Conservation (phyloP, 495 filamentous ascomycete species). For the Tuber aestivum region DNA sequence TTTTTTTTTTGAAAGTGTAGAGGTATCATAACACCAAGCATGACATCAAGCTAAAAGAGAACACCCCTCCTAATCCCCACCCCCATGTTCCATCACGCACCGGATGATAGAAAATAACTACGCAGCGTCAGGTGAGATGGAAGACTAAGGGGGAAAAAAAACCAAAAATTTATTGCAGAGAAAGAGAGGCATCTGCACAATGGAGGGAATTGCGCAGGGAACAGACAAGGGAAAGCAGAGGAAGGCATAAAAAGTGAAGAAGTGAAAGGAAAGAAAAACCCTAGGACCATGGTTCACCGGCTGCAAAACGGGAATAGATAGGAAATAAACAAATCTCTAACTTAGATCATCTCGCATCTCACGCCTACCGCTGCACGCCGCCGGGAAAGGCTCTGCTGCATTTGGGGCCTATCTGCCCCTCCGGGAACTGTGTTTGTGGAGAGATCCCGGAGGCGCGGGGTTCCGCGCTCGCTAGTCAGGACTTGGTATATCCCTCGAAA, state of each 20-base stretch:
- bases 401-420: not conserved
- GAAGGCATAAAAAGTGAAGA: not conserved
- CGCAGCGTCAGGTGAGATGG: not conserved
- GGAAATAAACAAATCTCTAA: not conserved
- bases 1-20: not conserved
- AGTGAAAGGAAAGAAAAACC: not conserved
- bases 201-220: not conserved
- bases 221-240: not conserved
- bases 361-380: not conserved
- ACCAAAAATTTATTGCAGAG: not conserved
- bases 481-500: not conserved
- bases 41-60: no score
- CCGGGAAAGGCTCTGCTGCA: not conserved
- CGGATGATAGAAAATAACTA: not conserved
- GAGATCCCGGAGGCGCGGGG: not conserved
- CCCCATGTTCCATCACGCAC: not conserved
- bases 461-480: not conserved
- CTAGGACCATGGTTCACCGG: not conserved
- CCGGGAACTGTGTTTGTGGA: not conserved
- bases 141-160: not conserved
- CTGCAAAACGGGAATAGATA: not conserved
- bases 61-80: not conserved
- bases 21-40: not conserved
- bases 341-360: not conserved
- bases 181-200: not conserved